These are phyloP conservation scores for Pseudogymnoascus sp. DNA, from an alignment of 2,329 filamentous ascomycete genomes.

Conservation along the genomic window DNA sequence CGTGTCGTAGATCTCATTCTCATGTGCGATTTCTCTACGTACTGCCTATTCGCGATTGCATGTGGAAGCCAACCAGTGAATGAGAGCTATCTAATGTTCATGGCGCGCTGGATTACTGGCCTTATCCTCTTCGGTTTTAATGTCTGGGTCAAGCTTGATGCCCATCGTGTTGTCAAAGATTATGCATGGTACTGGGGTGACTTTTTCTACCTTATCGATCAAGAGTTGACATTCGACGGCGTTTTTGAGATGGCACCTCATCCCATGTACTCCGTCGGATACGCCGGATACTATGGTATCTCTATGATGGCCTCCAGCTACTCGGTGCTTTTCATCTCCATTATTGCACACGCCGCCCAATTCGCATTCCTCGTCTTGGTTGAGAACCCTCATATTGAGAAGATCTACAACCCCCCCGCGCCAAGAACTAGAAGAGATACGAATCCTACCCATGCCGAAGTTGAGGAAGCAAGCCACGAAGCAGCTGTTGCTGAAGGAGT, in stretches of 20 bases:
- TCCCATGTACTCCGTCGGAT: constrained; percentile 98
- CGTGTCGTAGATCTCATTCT: constrained; percentile 92
- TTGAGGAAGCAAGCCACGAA: constrained; percentile 30
- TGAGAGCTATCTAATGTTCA: constrained; percentile 61
- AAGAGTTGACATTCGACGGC: constrained; percentile 94
- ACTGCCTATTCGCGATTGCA: constrained; percentile 89
- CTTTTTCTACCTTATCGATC: constrained; percentile 97
- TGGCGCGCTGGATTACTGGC: constrained; percentile 71
- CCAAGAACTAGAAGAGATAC: constrained; percentile 47
- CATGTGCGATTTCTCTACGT: constrained; percentile 98
- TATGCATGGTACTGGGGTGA: constrained; percentile 99
- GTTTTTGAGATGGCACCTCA: constrained; percentile 99
- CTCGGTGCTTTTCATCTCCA: constrained; percentile 93
- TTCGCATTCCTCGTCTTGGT: constrained; percentile 87
- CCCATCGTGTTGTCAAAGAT: constrained; percentile 95
- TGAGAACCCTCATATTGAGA: constrained; percentile 96
- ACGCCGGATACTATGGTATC: constrained; percentile 96
- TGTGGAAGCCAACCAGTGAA: constrained; percentile 68
- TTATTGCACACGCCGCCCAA: constrained; percentile 87
- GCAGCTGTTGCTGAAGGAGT: constrained; percentile 29
- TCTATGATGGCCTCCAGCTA: constrained; percentile 98
- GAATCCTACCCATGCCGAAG: constrained; percentile 24
- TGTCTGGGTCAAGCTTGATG: constrained; percentile 96
- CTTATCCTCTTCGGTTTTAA: constrained; percentile 83
- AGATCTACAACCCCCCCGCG: constrained; percentile 87